phyloP scores from a whole-genome alignment of 2,329 filamentous ascomycete species.

The Colletotrichum filicis region DNA sequence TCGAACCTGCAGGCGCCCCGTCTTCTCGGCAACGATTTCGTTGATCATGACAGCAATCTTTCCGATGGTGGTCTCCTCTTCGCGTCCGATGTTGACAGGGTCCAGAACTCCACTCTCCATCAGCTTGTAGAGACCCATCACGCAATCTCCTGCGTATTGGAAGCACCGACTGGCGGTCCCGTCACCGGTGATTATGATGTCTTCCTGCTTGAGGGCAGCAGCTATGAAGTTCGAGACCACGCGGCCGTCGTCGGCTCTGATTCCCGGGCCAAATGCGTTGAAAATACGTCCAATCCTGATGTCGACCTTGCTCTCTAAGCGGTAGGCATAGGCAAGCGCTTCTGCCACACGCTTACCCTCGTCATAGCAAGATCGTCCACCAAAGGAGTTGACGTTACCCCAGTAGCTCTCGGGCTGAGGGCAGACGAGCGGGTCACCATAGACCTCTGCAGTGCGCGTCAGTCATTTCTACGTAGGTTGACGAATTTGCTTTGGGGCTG shows the following conservation, averaged over 20 bases:
- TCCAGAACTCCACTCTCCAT: no score
- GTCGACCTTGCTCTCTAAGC: slow-evolving; percentile 35
- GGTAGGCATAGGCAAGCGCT: slow-evolving; percentile 46
- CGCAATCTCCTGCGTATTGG: no score
- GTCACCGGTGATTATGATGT: no score
- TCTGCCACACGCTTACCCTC: slow-evolving; percentile 53
- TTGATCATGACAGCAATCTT: neutral
- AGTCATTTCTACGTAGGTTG: neutral
- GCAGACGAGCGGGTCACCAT: neutral
- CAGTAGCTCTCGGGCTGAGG: slow-evolving; percentile 43
- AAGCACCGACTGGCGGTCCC: no score
- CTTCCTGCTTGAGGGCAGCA: no score
- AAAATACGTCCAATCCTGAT: slow-evolving; percentile 35
- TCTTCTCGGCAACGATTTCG: neutral
- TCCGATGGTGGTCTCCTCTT: neutral
- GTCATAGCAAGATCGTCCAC: slow-evolving; percentile 53
- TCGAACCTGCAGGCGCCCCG: neutral
- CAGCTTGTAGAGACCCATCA: no score
- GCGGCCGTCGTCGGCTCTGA: no score
- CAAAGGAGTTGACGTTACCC: slow-evolving; percentile 54
- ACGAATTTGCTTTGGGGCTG: neutral
- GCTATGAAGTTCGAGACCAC: no score
- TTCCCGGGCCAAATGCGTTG: no score
- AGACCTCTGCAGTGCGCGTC: neutral
- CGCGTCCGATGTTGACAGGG: no score